These are phyloP conservation scores for Ceratocystis papillata DNA, from an alignment of 2,329 filamentous ascomycete genomes.

Conservation along the genomic window DNA sequence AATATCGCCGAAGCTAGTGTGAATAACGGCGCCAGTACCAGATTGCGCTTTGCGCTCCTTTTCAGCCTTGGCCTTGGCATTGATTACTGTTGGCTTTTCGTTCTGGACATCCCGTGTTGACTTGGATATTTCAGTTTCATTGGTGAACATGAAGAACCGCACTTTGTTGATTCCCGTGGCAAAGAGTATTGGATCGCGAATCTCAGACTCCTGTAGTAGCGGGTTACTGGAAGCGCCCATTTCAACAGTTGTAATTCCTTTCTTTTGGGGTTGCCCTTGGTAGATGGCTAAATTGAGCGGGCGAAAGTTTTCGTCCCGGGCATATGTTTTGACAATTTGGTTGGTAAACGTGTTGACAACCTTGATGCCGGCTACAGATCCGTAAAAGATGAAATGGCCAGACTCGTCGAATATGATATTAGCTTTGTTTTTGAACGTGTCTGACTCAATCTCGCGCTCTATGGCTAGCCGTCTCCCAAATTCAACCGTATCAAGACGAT, in stretches of 20 bases:
- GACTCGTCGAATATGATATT: constrained; percentile 96
- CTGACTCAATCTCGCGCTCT: constrained; percentile 73
- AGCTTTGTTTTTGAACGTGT: constrained; percentile 54
- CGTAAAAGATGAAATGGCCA: constrained; percentile 87
- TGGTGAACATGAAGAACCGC: constrained; percentile 97
- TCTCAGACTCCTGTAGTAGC: constrained; percentile 81
- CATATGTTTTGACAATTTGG: constrained; percentile 79
- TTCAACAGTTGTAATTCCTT: constrained; percentile 81
- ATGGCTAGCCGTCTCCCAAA: constrained; percentile 80
- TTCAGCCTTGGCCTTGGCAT: constrained; percentile 36
- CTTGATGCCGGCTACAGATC: constrained; percentile 83
- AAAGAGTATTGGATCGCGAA: constrained; percentile 78
- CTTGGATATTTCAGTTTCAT: constrained; percentile 73
- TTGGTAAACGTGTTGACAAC: constrained; percentile 95
- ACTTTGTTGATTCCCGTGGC: constrained; percentile 75
- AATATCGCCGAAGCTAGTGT: constrained; percentile 91
- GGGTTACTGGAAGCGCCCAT: constrained; percentile 97
- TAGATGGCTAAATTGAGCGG: constrained; percentile 77
- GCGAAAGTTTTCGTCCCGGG: constrained; percentile 77
- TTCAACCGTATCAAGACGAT: constrained; percentile 78
- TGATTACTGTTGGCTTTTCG: constrained; percentile 61
- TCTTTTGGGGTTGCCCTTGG: constrained; percentile 90
- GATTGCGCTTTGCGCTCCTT: constrained; percentile 56
- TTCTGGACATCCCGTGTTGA: constrained; percentile 86
- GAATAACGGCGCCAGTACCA: constrained; percentile 70